Evolutionary conservation across 805 yeast genomes (phyloP).

Genomic region (Jamesozyma rosinii): DNA sequence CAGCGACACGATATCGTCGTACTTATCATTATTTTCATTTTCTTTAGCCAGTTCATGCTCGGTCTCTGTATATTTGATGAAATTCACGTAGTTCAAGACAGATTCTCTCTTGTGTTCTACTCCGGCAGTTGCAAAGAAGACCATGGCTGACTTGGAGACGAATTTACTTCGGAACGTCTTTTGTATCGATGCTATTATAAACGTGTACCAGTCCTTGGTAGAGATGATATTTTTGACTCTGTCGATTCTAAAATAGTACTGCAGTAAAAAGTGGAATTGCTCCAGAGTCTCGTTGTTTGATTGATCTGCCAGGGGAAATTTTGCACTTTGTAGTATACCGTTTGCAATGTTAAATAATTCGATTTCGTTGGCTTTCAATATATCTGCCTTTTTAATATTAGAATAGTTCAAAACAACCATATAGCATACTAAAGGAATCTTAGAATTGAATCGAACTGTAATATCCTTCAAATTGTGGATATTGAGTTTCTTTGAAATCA

Average conservation of each 20-base stretch:
- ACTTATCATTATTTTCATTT: slow-evolving; percentile 22
- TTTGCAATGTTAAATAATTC: slow-evolving; percentile 13
- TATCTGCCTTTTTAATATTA: neutral
- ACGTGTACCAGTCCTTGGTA: slow-evolving; percentile 13
- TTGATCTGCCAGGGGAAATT: slow-evolving; percentile 41
- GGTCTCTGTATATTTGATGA: slow-evolving; percentile 34
- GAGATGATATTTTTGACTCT: slow-evolving; percentile 2
- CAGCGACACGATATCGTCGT: slow-evolving; percentile 33
- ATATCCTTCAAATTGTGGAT: neutral
- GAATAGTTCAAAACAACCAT: slow-evolving; percentile 3
- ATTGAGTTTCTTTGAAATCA: slow-evolving; percentile 15
- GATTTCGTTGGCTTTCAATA: slow-evolving; percentile 7
- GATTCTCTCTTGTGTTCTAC: slow-evolving; percentile 19
- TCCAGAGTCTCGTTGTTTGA: slow-evolving; percentile 24
- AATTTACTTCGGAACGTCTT: slow-evolving; percentile 40
- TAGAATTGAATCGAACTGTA: neutral
- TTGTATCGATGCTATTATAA: slow-evolving; percentile 30
- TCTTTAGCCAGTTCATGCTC: slow-evolving; percentile 24
- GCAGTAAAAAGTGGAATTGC: slow-evolving; percentile 26
- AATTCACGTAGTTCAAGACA: slow-evolving; percentile 33
- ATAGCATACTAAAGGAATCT: slow-evolving; percentile 7
- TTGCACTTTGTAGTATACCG: slow-evolving; percentile 17
- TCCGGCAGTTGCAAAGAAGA: slow-evolving; percentile 19
- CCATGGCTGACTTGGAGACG: slow-evolving; percentile 31
- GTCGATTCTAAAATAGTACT: slow-evolving; percentile 19